Evolutionary conservation across 164 flowering plant genomes (phyloP), one percentile per base, ranked within the genome.

Genomic region (Liquidambar formosana): DNA sequence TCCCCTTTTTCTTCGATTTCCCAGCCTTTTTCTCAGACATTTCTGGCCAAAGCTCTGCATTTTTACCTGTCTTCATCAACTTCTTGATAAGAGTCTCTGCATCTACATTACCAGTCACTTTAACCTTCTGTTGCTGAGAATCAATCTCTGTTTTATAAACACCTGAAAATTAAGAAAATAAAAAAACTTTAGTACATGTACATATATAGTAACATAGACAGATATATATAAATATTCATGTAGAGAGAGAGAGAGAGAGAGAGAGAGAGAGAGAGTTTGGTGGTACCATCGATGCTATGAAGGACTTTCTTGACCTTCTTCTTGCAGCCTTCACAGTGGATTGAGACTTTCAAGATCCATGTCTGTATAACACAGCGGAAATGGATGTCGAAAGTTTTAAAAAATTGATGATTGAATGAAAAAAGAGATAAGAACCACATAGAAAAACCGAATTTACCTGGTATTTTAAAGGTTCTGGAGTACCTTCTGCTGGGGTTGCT

Each of bases 301-400:
- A 92, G 84, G 53, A 92, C 81, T 73, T 76, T 88, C 86, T 87
- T 86, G 28, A 92, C 97, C 74, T 92, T 88, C 81, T 79, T 88
- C 80, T 80, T 82, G 85, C 97, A 92, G 57, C 93, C 94, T 73
- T 80, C 85, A 60, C 97, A 92, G 74, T 92, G 93, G 75, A 92
- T 88, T 26, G 79, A 79, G 16, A 92, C 97, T 80, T 83, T 92
- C 80, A 92, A 74, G 16, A 78, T 77, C 93, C 93, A 89, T 77
- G 86, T 92, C 97, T 92, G 79, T 53, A 49, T 69, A 67, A 63
- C 53, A 74, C 8, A 41, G 5, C 3, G 58, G 12, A 64, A n/a
- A 22, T 41, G 45, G n/a, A 60, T 8, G 18, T 11, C 26, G 19
- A 69, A 23, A 43, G 60, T 41, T 13, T 41, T 26, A 26, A 5